Base-by-base conservation (phyloP, 129 eudicot species). In the Arctium lappa region DNA sequence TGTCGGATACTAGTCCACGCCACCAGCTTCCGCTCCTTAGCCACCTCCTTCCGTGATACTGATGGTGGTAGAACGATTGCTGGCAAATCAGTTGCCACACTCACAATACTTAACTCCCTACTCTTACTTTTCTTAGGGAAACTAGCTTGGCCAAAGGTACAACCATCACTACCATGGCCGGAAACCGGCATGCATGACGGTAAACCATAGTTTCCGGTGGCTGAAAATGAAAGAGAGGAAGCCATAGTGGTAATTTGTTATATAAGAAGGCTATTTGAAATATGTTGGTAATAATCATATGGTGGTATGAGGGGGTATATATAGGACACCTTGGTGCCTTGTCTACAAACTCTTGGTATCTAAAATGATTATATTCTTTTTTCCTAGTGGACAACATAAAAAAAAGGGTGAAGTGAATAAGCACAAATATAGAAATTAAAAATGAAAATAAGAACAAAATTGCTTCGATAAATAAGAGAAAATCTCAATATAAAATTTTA, bases 1-100 rank as follows among this genome's bases (percentile, higher is more conserved):
- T 90, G 97, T 50, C 27, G 84, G 37, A 96, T 76, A 76, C 99
- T 96, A 27, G 92, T 91, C 99, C 99, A 96, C 1, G 98, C 99
- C 8, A 86, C 91, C 11, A 91, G 84, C 79, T 90, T 93, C 39
- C 68, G 36, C 50, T 82, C 90, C 18, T 78, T 84, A 13, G 32
- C 81, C 8, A 73, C 82, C 7, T 33, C 86, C 18, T 76, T 87
- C 53, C 77, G 68, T 9, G 79, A 34, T 11, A 62, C 73, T 11
- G 79, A 46, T 6, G 91, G 91, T 68, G 80, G 79, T 12, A 15
- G 69, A 78, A 76, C 84, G 62, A 80, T 65, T 1, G 73, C 39
- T 1, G 92, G 88, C 12, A 87, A 70, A 77, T 87, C 82, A 4
- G 91, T 88, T 10, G 97, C 97, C 5, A 92, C 90, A 63, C 88